Evolutionary conservation across 768 basidiomycete species (phyloP).

Genomic region (Leccinum disarticulatum): DNA sequence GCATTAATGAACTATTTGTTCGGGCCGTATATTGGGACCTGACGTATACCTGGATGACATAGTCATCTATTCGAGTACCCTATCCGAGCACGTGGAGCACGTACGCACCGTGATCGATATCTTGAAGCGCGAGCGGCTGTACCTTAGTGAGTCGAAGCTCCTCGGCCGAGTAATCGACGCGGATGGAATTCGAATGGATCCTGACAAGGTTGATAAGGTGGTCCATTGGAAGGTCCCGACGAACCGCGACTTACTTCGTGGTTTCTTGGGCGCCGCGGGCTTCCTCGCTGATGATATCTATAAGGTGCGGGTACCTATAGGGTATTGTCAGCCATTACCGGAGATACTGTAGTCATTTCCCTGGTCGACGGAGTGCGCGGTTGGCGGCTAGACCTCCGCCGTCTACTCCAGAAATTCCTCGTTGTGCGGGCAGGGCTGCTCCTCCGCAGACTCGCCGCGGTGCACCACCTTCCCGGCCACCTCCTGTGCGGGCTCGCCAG

Average conservation of each 20-base stretch:
- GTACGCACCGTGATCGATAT: conserved; percentile 35
- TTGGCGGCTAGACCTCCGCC: too few relatives aligned
- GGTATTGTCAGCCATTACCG: fast-evolving
- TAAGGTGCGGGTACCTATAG: background rate
- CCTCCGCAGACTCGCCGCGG: too few relatives aligned
- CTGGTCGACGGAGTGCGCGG: too few relatives aligned
- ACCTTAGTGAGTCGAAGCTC: conserved; percentile 32
- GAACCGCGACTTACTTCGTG: background rate
- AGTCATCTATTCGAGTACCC: conserved; percentile 6
- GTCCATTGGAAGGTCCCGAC: conserved; percentile 7
- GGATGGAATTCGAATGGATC: conserved; percentile 44
- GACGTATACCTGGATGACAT: conserved; percentile 12
- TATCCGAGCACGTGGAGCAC: conserved; percentile 32
- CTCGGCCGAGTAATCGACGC: conserved; percentile 38
- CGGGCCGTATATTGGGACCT: background rate
- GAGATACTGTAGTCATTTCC: background rate
- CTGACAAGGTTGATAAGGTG: conserved; percentile 40
- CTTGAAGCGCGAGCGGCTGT: too few relatives aligned
- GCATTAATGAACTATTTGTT: conserved; percentile 10
- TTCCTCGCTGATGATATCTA: conserved; percentile 7
- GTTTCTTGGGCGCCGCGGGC: background rate
- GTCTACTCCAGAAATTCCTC: too few relatives aligned
- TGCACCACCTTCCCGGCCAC: too few relatives aligned
- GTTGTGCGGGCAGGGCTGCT: too few relatives aligned
- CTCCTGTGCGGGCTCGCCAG: too few relatives aligned